These are phyloP conservation scores for Boletus reticulatus DNA, from an alignment of 768 basidiomycete genomes.

Conservation along the genomic window DNA sequence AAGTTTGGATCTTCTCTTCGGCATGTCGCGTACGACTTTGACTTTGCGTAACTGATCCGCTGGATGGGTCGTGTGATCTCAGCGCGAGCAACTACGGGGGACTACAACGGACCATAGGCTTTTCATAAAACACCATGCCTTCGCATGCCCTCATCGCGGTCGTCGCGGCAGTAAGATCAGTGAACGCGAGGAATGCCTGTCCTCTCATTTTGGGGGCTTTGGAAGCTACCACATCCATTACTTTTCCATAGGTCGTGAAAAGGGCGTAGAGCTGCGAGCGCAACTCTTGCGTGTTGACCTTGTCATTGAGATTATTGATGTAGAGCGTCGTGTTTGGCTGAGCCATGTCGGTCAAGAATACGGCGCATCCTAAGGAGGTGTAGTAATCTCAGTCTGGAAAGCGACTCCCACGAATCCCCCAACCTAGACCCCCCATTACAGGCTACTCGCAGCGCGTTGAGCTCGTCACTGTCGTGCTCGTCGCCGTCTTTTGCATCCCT, in stretches of 20 bases:
- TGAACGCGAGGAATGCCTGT: constrained; percentile 95
- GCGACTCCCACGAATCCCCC: constrained; percentile 19
- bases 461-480: constrained; percentile 4
- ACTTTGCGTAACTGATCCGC: constrained; percentile 90
- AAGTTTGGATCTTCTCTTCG: constrained; percentile 79
- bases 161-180: constrained; percentile 87
- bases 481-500: constrained; percentile 4
- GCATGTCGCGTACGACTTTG: constrained; percentile 83
- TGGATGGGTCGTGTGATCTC: constrained; percentile 33
- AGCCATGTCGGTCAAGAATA: constrained; percentile 31
- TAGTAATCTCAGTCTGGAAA: constrained; percentile 18
- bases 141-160: constrained; percentile 91
- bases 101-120: constrained; percentile 69
- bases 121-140: constrained; percentile 92
- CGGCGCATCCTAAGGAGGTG: neutral
- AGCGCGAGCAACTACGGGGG: neutral
- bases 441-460: neutral
- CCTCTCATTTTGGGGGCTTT: constrained; percentile 86
- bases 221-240: constrained; percentile 91
- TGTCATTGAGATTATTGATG: constrained; percentile 90
- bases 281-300: constrained; percentile 89
- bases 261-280: constrained; percentile 78
- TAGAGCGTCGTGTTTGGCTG: constrained; percentile 86
- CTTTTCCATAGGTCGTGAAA: constrained; percentile 90
- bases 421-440: neutral